Conservation (phyloP, 768 basidiomycete species). For the Amanita inopinata region DNA sequence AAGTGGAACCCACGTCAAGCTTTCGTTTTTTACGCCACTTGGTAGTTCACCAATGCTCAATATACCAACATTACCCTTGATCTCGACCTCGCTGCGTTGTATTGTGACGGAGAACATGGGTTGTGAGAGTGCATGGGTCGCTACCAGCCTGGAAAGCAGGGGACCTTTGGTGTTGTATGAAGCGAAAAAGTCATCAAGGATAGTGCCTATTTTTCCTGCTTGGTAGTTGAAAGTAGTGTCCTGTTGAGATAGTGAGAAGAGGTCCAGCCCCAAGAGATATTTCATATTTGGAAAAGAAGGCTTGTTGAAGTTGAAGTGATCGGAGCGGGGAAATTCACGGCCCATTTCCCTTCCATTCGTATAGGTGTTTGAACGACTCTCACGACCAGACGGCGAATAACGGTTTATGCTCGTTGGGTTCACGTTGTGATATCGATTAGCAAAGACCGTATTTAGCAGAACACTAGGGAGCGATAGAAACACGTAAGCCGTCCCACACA, state of each 20-base stretch:
- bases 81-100: conserved; percentile 57
- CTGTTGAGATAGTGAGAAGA: no score
- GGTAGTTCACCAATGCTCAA: conserved; percentile 64
- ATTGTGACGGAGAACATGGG: conserved; percentile 52
- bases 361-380: no score
- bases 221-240: no score
- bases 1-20: conserved; percentile 58
- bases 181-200: conserved; percentile 21
- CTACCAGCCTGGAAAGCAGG: conserved; percentile 35
- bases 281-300: background rate
- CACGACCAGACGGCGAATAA: no score
- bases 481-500: no score
- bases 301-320: conserved; percentile 10
- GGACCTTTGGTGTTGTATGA: conserved; percentile 36
- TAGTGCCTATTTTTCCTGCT: no score
- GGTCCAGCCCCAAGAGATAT: background rate
- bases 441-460: no score
- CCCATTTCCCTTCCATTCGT: no score
- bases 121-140: conserved; percentile 22
- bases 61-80: conserved; percentile 60
- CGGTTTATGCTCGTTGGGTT: no score
- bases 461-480: no score
- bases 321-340: conserved; percentile 20
- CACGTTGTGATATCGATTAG: no score
- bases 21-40: conserved; percentile 30